Percentiles rank a stretch among this genome's conserved stretches.
Evolutionary conservation across 75 land plant genomes (phyloP).

Genomic region (Picea sitchensis): DNA sequence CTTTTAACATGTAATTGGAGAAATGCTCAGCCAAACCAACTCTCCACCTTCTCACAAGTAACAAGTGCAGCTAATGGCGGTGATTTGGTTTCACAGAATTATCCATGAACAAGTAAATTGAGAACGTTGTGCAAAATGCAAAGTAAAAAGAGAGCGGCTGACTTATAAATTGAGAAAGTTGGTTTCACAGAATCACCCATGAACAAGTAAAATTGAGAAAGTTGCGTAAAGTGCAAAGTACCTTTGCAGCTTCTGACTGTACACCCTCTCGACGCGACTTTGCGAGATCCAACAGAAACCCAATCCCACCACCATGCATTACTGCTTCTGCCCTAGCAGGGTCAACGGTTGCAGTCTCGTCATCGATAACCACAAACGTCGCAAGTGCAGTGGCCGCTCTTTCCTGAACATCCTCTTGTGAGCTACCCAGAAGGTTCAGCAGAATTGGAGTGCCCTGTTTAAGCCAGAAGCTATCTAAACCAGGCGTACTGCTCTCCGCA

Average conservation of each 20-base stretch:
- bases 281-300: constrained; percentile 74
- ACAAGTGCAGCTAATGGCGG: background rate
- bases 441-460: constrained; percentile 79
- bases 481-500: constrained; percentile 79
- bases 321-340: constrained; percentile 88
- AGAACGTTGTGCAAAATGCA: background rate
- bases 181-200: background rate
- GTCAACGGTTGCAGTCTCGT: constrained; percentile 90
- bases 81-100: background rate
- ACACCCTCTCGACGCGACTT: constrained; percentile 86
- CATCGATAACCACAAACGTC: constrained; percentile 96
- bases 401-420: constrained; percentile 97
- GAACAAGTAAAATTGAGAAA: background rate
- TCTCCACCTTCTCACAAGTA: background rate
- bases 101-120: background rate
- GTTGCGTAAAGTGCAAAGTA: constrained; percentile 8
- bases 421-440: constrained; percentile 78
- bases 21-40: background rate
- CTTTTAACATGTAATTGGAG: background rate
- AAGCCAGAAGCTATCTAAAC: constrained; percentile 84
- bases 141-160: background rate
- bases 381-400: constrained; percentile 94
- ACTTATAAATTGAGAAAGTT: background rate
- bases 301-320: constrained; percentile 76
- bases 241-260: constrained; percentile 98